Evolutionary conservation across 1,284 basidiomycete genomes (phyloP), one percentile per base, ranked within the genome.

Genomic region (Moesziomyces antarcticus): DNA sequence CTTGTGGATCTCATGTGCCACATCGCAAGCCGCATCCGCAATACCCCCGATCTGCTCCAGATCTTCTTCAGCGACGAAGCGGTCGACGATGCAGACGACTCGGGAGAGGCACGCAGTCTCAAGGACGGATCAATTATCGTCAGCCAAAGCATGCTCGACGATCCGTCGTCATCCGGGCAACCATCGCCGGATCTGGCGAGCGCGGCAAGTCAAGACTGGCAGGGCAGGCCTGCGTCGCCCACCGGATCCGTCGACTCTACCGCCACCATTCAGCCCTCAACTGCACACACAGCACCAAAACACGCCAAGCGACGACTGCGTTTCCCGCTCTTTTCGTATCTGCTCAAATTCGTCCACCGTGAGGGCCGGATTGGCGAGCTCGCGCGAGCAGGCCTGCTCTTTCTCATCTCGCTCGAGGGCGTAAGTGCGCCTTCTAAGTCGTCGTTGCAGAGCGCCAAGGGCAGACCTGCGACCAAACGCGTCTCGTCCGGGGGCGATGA

Each of bases 301-400:
- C 54, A 40, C 5, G 30, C 54, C 4, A 64, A 67, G 43, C 60
- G 72, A 11, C 41, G 67, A 14, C 53, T 74, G 3, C 65, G 74
- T 13, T 81, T 81, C 44, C 78, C 80, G 2, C 71, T 81, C 35
- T 97, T 98, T 87, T 93, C 95, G 74, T 97, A 97, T 81, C 90
- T 99, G 37, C 89, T 98, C 20, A 93, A 94, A 3, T 98, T 95
- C 81, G 92, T 94, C 21, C 96, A 98, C 82, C 89, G 94, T 54
- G 95, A 98, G 85, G 94, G 94, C 27, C 89, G 91, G 33, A 94
- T 93, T 27, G 96, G 96, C 16, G 94, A 97, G 82, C 93, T 93
- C 80, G 94, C 96, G 4, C 89, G 96, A 11, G 93, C 93, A 4
- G 96, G 95, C 9, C 85, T 98, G 35, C 86, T 96, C 16, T 94